Evolutionary conservation across 2,329 filamentous ascomycete species (phyloP).

Genomic region (Colletotrichum truncatum): DNA sequence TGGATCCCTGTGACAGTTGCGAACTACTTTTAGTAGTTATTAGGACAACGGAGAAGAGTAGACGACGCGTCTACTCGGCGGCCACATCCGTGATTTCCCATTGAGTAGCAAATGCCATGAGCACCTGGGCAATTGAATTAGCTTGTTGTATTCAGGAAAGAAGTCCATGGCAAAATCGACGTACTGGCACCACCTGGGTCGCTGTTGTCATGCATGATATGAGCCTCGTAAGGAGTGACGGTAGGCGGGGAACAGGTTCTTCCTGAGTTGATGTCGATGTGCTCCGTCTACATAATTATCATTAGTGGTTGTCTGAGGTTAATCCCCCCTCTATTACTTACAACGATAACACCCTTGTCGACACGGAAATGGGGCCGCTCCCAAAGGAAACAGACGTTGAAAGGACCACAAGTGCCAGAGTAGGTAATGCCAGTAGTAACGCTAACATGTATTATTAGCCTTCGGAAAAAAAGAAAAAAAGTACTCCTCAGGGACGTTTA

Average conservation of each 20-base stretch:
- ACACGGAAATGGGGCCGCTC: conserved; percentile 4
- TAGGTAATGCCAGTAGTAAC: conserved; percentile 4
- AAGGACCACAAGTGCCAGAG: background rate
- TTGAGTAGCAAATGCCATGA: conserved; percentile 6
- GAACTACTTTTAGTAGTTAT: conserved; percentile 10
- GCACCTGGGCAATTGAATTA: background rate
- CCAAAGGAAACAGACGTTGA: conserved; percentile 10
- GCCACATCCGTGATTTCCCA: conserved; percentile 1
- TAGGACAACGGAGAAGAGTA: background rate
- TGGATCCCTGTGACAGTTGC: too few relatives aligned
- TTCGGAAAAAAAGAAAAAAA: background rate
- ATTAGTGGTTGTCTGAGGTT: background rate
- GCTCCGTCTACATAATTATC: background rate
- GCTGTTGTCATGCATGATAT: background rate
- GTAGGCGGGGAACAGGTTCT: background rate
- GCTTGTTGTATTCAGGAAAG: background rate
- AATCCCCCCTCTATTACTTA: background rate
- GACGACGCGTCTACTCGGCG: background rate
- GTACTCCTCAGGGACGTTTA: too few relatives aligned
- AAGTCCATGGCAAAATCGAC: rapidly evolving
- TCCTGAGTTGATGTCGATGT: conserved; percentile 1
- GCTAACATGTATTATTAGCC: background rate
- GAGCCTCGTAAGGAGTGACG: conserved; percentile 1
- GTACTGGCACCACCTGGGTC: background rate
- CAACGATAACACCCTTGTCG: conserved; percentile 7